Evolutionary conservation across 1,284 basidiomycete genomes (phyloP).

Genomic region (Marasmius oreades): DNA sequence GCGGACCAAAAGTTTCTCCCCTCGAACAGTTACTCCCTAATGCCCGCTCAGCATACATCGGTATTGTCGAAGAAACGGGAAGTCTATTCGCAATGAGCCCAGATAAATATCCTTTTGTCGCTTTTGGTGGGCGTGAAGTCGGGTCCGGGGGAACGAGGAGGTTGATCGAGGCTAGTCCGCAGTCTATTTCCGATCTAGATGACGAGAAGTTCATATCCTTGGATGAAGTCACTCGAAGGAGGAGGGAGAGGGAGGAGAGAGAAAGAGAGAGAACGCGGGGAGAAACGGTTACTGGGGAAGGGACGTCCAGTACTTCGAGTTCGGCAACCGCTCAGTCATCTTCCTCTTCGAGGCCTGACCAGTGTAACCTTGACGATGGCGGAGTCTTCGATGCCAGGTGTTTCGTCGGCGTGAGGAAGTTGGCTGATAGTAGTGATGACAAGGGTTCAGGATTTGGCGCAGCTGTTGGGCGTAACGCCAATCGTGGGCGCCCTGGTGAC

Average conservation of each 20-base stretch:
- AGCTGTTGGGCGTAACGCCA: background rate
- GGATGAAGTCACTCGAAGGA: slow-evolving; percentile 32
- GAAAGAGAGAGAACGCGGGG: slow-evolving; percentile 20
- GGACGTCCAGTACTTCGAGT: slow-evolving; percentile 20
- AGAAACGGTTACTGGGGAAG: slow-evolving; percentile 11
- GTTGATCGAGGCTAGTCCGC: slow-evolving; percentile 17
- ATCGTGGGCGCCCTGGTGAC: background rate
- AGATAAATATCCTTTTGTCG: slow-evolving; percentile 68
- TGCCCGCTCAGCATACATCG: slow-evolving; percentile 64
- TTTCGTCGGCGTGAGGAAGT: slow-evolving; percentile 52
- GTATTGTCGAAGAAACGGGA: slow-evolving; percentile 64
- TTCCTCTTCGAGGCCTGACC: background rate
- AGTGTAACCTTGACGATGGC: background rate
- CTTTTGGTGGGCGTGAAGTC: slow-evolving; percentile 46
- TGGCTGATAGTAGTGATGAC: slow-evolving; percentile 36
- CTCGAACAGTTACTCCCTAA: slow-evolving; percentile 36
- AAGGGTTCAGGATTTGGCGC: background rate
- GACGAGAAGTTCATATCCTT: slow-evolving; percentile 32
- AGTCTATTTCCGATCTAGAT: slow-evolving; percentile 12
- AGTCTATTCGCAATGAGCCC: slow-evolving; percentile 80
- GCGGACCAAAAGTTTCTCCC: background rate
- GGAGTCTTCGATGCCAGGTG: slow-evolving; percentile 44
- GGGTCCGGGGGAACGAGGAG: background rate
- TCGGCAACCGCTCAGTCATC: background rate
- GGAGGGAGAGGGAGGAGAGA: slow-evolving; percentile 18